Conservation (phyloP, 805 yeast species). For the Grigorovia yakushimaensis region DNA sequence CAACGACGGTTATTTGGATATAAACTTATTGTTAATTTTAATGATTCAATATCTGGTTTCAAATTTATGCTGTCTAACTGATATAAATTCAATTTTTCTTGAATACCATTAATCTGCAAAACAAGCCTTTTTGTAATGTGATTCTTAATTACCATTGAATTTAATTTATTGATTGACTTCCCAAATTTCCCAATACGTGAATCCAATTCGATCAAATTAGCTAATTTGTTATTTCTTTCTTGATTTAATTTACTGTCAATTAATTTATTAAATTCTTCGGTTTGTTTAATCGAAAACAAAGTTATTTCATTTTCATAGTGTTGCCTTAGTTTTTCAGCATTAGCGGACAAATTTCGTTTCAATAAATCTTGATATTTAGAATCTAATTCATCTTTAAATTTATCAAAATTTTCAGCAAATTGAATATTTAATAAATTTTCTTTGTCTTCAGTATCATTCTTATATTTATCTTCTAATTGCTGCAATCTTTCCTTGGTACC, state of each 20-base stretch:
- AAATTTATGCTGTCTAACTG: constrained; percentile 22
- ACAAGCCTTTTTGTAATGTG: constrained; percentile 27
- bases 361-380: constrained; percentile 49
- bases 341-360: constrained; percentile 53
- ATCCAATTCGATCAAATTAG: constrained; percentile 53
- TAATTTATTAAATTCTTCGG: constrained; percentile 53
- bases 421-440: constrained; percentile 42
- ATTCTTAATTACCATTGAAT: constrained; percentile 30
- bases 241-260: constrained; percentile 50
- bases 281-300: constrained; percentile 56
- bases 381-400: constrained; percentile 53
- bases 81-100: constrained; percentile 15
- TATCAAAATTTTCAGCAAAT: constrained; percentile 40
- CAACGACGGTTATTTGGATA: constrained; percentile 11
- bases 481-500: constrained; percentile 12
- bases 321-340: constrained; percentile 51
- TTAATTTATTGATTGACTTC: constrained; percentile 33
- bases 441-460: constrained; percentile 30
- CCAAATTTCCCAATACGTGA: constrained; percentile 41
- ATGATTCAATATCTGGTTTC: constrained; percentile 28
- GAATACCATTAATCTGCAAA: constrained; percentile 14
- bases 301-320: constrained; percentile 69
- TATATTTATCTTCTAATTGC: constrained; percentile 18
- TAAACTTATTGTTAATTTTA: constrained; percentile 18
- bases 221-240: constrained; percentile 73